Conservation (phyloP, 352 stramenopile genomes). For the Sclerospora graminicola region DNA sequence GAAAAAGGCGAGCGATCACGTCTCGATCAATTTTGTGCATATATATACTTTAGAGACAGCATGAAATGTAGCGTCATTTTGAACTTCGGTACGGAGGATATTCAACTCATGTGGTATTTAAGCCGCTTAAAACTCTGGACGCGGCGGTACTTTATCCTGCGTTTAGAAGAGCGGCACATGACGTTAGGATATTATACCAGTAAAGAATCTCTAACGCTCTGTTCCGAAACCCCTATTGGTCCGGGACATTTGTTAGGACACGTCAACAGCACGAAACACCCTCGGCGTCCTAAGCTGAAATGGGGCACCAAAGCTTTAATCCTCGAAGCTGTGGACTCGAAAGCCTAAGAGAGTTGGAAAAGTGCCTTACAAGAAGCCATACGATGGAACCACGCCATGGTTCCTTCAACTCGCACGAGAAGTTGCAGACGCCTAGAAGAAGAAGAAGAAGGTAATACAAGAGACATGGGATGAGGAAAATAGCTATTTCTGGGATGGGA, state of each 20-base stretch:
- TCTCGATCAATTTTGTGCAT: too few species aligned
- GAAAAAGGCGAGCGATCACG: too few species aligned
- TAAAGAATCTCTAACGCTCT: slow-evolving; percentile 71
- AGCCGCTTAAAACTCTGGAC: slow-evolving; percentile 82
- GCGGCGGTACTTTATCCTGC: slow-evolving; percentile 80
- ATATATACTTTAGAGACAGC: too few species aligned
- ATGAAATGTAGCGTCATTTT: too few species aligned
- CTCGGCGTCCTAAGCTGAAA: slow-evolving; percentile 49
- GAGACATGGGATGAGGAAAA: slow-evolving; percentile 9
- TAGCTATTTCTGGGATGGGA: slow-evolving; percentile 7
- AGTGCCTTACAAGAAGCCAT: slow-evolving; percentile 71
- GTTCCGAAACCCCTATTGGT: slow-evolving; percentile 74
- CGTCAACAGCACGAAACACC: slow-evolving; percentile 41
- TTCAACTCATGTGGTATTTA: too few species aligned
- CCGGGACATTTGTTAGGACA: slow-evolving; percentile 48
- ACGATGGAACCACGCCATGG: slow-evolving; percentile 83
- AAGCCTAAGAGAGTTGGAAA: slow-evolving; percentile 47
- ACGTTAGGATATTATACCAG: slow-evolving; percentile 81
- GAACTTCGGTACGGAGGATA: too few species aligned
- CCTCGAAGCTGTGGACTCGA: slow-evolving; percentile 60
- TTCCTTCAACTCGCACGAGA: slow-evolving; percentile 46
- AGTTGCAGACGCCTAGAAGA: slow-evolving; percentile 17
- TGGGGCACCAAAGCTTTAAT: slow-evolving; percentile 66
- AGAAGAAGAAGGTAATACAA: too few species aligned
- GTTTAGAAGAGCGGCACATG: slow-evolving; percentile 82